phyloP scores from a whole-genome alignment of 2,329 filamentous ascomycete genomes.

The Pyricularia sp. region DNA sequence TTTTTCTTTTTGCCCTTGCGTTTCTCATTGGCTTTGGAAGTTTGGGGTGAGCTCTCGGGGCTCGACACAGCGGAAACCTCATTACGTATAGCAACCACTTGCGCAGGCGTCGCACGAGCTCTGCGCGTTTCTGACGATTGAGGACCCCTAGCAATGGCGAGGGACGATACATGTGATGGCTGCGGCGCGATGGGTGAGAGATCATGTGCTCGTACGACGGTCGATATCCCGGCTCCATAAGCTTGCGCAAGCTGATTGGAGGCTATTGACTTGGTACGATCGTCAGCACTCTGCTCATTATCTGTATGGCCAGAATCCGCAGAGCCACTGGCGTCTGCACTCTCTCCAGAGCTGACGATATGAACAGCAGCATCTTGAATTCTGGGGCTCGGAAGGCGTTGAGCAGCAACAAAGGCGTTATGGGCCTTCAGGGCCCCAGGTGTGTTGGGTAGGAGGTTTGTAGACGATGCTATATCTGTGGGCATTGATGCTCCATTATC shows the following conservation, averaged over 20 bases:
- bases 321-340: constrained; percentile 27
- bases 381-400: not conserved
- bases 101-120: constrained; percentile 32
- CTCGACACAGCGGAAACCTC: constrained; percentile 36
- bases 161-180: constrained; percentile 53
- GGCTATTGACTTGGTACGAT: constrained; percentile 7
- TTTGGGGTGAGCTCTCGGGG: constrained; percentile 47
- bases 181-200: constrained; percentile 62
- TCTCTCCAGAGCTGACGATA: constrained; percentile 23
- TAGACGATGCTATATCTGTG: not conserved
- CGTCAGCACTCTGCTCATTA: constrained; percentile 21
- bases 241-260: not conserved
- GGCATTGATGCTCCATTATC: not conserved
- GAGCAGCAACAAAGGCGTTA: not conserved
- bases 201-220: constrained; percentile 60
- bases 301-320: constrained; percentile 25
- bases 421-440: not conserved
- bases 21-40: constrained; percentile 32
- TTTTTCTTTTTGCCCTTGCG: constrained; percentile 39
- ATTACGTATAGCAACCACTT: constrained; percentile 43
- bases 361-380: constrained; percentile 4
- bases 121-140: constrained; percentile 17
- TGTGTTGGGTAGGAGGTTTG: not conserved
- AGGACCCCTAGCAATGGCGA: constrained; percentile 31
- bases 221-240: not conserved